phyloP scores from a whole-genome alignment of 345 rosid genomes.

The Gossypium anomalum region DNA sequence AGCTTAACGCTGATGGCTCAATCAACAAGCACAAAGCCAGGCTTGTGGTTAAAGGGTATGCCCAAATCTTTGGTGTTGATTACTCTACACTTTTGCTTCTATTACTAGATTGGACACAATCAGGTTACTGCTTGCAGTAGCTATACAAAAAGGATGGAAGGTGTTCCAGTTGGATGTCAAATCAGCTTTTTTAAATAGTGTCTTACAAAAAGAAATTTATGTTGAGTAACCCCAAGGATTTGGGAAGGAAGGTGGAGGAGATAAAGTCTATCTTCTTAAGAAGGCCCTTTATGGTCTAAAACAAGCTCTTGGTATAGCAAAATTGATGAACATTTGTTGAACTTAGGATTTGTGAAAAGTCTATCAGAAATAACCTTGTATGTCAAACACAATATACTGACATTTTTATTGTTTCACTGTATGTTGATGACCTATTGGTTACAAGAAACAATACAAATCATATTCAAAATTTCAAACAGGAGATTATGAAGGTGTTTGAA shows the following conservation, averaged over 20 bases:
- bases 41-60: too few relatives aligned
- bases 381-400: background rate
- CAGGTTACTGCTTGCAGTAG: background rate
- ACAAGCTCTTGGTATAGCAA: background rate
- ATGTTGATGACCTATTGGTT: background rate
- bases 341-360: background rate
- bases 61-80: too few relatives aligned
- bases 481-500: background rate
- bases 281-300: background rate
- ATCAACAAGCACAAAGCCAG: too few relatives aligned
- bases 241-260: background rate
- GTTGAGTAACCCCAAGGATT: background rate
- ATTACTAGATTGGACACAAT: too few relatives aligned
- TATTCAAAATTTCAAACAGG: background rate
- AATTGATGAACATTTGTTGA: constrained; percentile 10
- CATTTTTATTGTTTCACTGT: background rate
- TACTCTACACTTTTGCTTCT: too few relatives aligned
- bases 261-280: background rate
- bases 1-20: too few relatives aligned
- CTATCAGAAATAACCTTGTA: background rate
- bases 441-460: too few relatives aligned
- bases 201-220: background rate
- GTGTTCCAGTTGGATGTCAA: background rate
- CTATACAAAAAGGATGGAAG: background rate
- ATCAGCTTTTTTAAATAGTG: background rate